Conservation (phyloP, 1,284 basidiomycete species). For the Apiotrichum gamsii region DNA sequence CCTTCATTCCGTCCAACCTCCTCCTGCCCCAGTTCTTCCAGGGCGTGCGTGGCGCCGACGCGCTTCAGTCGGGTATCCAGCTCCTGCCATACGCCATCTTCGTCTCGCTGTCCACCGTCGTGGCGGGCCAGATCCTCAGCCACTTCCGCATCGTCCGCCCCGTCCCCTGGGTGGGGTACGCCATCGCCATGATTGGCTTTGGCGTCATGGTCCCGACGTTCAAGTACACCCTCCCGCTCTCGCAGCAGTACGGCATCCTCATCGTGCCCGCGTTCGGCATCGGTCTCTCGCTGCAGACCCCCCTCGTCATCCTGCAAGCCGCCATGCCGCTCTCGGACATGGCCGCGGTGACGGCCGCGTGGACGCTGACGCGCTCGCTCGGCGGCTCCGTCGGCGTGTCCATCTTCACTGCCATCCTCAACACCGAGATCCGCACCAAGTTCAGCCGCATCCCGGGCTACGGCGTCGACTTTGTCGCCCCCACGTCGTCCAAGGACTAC, state of each 20-base stretch:
- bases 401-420: constrained; percentile 36
- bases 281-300: constrained; percentile 29
- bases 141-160: constrained; percentile 35
- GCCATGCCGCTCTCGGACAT: constrained; percentile 45
- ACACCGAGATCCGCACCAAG: constrained; percentile 29
- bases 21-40: constrained; percentile 42
- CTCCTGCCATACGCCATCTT: constrained; percentile 28
- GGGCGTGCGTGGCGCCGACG: constrained; percentile 28
- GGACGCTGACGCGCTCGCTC: constrained; percentile 31
- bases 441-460: constrained; percentile 33
- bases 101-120: constrained; percentile 17
- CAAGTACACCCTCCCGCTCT: constrained; percentile 18
- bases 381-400: constrained; percentile 33
- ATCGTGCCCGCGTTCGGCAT: constrained; percentile 26
- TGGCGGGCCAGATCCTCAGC: constrained; percentile 35
- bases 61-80: constrained; percentile 23
- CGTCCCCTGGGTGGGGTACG: constrained; percentile 38
- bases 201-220: constrained; percentile 29
- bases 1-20: constrained; percentile 33
- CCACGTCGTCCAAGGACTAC: constrained; percentile 33
- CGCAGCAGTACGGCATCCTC: constrained; percentile 24
- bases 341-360: constrained; percentile 41
- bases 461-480: constrained; percentile 30
- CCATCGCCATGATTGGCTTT: constrained; percentile 25
- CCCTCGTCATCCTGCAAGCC: constrained; percentile 39